phyloP scores from a whole-genome alignment of 1,284 basidiomycete genomes.

The Trametes pubescens region DNA sequence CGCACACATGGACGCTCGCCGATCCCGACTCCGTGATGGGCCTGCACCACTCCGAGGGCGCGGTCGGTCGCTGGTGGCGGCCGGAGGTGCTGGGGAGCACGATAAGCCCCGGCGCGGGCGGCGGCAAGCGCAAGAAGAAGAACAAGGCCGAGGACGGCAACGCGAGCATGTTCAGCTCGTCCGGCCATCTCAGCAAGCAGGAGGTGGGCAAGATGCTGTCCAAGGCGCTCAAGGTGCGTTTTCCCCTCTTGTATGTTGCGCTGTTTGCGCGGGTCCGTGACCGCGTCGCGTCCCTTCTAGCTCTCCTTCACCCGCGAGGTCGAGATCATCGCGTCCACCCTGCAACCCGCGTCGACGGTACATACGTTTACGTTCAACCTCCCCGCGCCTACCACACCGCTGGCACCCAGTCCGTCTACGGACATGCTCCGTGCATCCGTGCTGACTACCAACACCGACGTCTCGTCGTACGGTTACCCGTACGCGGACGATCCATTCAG shows the following conservation, averaged over 20 bases:
- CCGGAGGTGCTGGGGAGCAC: constrained; percentile 93
- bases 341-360: constrained; percentile 91
- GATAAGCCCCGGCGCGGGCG: constrained; percentile 82
- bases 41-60: constrained; percentile 86
- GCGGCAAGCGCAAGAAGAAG: constrained; percentile 68
- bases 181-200: constrained; percentile 79
- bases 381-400: constrained; percentile 74
- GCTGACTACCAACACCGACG: constrained; percentile 63
- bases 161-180: constrained; percentile 60
- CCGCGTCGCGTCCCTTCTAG: constrained; percentile 45
- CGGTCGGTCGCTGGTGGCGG: constrained; percentile 92
- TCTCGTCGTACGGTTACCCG: constrained; percentile 69
- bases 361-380: constrained; percentile 92
- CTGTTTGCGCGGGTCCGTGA: constrained; percentile 15
- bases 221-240: constrained; percentile 85
- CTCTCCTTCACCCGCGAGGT: constrained; percentile 92
- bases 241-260: constrained; percentile 3
- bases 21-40: constrained; percentile 89
- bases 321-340: constrained; percentile 91
- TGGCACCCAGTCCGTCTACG: constrained; percentile 72
- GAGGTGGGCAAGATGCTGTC: constrained; percentile 89
- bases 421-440: constrained; percentile 78
- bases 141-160: constrained; percentile 62
- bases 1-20: constrained; percentile 93
- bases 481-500: constrained; percentile 79